Conservation (phyloP, 345 rosid genomes). For the Euphorbia tirucalli region DNA sequence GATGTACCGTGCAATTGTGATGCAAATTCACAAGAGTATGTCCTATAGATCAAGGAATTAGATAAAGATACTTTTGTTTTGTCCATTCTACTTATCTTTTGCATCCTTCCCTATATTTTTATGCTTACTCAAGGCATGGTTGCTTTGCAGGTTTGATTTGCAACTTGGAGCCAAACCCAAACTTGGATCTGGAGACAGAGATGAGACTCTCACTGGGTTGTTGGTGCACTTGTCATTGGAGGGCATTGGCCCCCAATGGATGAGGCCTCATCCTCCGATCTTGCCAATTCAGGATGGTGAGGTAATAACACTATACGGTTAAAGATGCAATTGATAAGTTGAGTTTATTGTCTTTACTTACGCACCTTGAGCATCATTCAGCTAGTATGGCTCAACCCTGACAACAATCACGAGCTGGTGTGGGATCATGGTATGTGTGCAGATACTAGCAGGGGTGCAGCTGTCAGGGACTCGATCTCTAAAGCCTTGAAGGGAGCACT, state of each 20-base stretch:
- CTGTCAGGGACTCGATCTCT: conserved; percentile 76
- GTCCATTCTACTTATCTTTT: not conserved
- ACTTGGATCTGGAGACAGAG: conserved; percentile 86
- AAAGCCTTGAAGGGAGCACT: conserved; percentile 84
- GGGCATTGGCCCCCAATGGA: conserved; percentile 69
- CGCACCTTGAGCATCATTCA: conserved; percentile 29
- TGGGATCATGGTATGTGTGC: conserved; percentile 99
- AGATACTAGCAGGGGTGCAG: conserved; percentile 92
- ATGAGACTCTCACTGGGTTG: conserved; percentile 55
- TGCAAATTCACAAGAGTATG: conserved; percentile 76
- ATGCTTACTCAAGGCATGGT: conserved; percentile 15
- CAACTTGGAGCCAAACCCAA: conserved; percentile 65
- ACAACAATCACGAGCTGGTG: conserved; percentile 89
- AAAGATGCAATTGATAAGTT: conserved; percentile 11
- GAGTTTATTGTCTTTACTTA: conserved; percentile 15
- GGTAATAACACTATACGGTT: conserved; percentile 34
- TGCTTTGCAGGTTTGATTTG: conserved; percentile 66
- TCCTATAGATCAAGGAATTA: conserved; percentile 17
- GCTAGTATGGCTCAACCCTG: conserved; percentile 93
- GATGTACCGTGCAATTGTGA: conserved; percentile 75
- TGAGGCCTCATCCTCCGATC: conserved; percentile 84
- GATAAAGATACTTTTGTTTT: not conserved
- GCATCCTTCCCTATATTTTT: conserved; percentile 7
- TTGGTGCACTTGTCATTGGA: conserved; percentile 47
- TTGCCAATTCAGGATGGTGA: conserved; percentile 76